phyloP scores from a whole-genome alignment of 768 basidiomycete genomes.

The Psilocybe tampanensis region DNA sequence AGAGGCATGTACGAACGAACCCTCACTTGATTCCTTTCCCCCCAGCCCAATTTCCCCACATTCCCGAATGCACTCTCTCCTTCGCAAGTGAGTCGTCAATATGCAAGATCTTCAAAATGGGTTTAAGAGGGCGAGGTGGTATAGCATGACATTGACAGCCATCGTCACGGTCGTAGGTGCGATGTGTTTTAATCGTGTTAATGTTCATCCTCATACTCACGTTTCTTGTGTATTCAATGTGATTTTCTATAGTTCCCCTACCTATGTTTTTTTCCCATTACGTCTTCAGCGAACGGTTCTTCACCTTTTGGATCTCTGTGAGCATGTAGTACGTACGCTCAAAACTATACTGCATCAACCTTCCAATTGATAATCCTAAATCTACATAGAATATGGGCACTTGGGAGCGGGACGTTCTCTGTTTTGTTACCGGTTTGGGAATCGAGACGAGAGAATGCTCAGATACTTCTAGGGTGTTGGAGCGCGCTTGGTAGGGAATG shows the following conservation, averaged over 20 bases:
- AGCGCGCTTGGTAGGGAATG: background rate
- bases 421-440: conserved; percentile 41
- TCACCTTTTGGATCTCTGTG: conserved; percentile 38
- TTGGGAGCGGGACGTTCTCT: conserved; percentile 37
- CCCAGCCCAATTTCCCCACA: conserved; percentile 53
- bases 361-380: background rate
- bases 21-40: background rate
- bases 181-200: background rate
- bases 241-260: conserved; percentile 28
- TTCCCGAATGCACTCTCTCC: conserved; percentile 43
- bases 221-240: background rate
- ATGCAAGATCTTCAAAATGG: conserved; percentile 24
- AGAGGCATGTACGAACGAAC: too few species aligned
- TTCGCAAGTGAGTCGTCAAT: conserved; percentile 35
- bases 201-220: background rate
- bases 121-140: conserved; percentile 35
- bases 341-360: background rate
- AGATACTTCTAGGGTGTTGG: conserved; percentile 19
- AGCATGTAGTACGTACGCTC: conserved; percentile 31
- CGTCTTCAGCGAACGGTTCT: conserved; percentile 36
- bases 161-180: conserved; percentile 38
- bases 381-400: conserved; percentile 32
- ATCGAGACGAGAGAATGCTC: conserved; percentile 32
- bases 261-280: conserved; percentile 35
- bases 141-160: conserved; percentile 31